Conservation (phyloP, 2,329 filamentous ascomycete species). For the Aspergillus aculeatus region DNA sequence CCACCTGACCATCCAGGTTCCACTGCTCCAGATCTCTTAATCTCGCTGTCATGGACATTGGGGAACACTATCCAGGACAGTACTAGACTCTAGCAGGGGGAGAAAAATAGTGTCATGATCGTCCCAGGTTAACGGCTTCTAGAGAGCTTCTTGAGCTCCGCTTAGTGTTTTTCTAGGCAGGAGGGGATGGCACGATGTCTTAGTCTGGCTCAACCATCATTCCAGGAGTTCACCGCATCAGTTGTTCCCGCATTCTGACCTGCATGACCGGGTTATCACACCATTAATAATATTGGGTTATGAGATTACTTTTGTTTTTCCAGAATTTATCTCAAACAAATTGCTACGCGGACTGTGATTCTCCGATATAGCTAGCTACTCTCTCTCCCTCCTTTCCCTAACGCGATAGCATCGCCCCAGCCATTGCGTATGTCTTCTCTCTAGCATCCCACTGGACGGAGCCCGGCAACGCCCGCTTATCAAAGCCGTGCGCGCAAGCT, state of each 20-base stretch:
- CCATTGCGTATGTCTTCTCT: slow-evolving; percentile 37
- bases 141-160: background rate
- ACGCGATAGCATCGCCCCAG: slow-evolving; percentile 28
- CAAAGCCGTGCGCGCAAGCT: slow-evolving; percentile 41
- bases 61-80: background rate
- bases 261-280: background rate
- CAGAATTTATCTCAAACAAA: background rate
- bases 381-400: background rate
- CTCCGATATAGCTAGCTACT: background rate
- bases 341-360: background rate
- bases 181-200: slow-evolving; percentile 5
- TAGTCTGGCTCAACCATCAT: background rate
- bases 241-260: background rate
- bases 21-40: slow-evolving; percentile 13
- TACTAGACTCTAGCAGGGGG: background rate
- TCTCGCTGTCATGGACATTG: background rate
- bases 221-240: background rate
- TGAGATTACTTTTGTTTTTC: background rate
- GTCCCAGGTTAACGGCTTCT: background rate
- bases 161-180: background rate
- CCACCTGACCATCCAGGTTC: slow-evolving; percentile 11
- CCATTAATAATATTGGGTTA: background rate
- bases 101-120: background rate
- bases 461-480: slow-evolving; percentile 33
- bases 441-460: slow-evolving; percentile 30